These are phyloP conservation scores for Ploettnerulaceae sp. DNA, from an alignment of 2,329 filamentous ascomycete genomes.

Conservation along the genomic window DNA sequence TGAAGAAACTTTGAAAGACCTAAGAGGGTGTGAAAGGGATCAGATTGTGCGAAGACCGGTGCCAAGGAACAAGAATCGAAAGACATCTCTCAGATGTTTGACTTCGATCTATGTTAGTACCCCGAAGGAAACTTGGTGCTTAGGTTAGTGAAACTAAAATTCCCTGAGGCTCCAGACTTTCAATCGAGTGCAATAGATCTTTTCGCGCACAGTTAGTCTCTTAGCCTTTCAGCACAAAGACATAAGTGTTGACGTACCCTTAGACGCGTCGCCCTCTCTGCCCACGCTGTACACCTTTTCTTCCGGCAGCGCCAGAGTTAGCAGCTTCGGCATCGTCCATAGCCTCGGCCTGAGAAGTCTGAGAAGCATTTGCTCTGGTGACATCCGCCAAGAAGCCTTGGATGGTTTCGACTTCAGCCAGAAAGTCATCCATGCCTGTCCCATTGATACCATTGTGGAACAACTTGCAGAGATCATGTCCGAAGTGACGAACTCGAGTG, in stretches of 20 bases:
- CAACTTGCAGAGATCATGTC: slow-evolving; percentile 20
- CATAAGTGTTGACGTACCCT: neutral
- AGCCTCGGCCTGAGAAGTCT: neutral
- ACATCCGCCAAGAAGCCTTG: slow-evolving; percentile 15
- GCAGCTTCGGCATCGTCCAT: neutral
- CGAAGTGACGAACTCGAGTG: slow-evolving; percentile 23
- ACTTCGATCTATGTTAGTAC: too few relatives aligned
- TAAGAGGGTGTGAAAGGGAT: too few relatives aligned
- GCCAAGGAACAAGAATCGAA: neutral
- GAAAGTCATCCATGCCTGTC: slow-evolving; percentile 22
- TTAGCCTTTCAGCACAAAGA: neutral
- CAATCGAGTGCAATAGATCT: neutral
- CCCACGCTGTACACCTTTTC: neutral
- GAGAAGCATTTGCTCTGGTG: neutral
- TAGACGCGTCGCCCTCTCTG: neutral
- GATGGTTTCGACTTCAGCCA: slow-evolving; percentile 20
- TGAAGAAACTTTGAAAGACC: too few relatives aligned
- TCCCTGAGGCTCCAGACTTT: neutral
- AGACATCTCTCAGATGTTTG: neutral
- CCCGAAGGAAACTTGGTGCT: neutral
- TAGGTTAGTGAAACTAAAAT: neutral
- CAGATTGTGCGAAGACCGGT: too few relatives aligned
- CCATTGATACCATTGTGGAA: slow-evolving; percentile 20
- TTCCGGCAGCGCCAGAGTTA: neutral
- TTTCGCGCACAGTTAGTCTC: neutral